Conservation (phyloP, 78 protist genomes). For the Dictyostelium brefeldianum region DNA sequence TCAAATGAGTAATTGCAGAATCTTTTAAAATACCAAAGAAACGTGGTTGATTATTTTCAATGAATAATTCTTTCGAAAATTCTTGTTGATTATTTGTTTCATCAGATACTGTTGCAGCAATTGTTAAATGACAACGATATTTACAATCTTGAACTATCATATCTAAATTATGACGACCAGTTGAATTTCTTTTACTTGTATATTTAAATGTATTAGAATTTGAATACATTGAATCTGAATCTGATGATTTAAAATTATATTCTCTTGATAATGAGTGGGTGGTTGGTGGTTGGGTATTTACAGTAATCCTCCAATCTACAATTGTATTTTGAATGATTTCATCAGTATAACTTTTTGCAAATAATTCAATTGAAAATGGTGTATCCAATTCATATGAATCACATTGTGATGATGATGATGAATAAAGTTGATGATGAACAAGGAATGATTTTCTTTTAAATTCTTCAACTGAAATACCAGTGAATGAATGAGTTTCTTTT, state of each 20-base stretch:
- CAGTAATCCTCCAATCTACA: slow-evolving; percentile 18
- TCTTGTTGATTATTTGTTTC: slow-evolving; percentile 16
- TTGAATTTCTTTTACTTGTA: neutral
- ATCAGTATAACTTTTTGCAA: slow-evolving; percentile 18
- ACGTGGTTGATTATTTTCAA: neutral
- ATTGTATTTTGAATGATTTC: slow-evolving; percentile 51
- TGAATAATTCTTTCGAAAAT: neutral
- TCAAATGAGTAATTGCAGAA: neutral
- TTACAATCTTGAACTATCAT: neutral
- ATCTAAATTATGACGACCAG: slow-evolving; percentile 41
- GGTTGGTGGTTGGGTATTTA: neutral
- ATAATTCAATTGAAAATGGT: slow-evolving; percentile 19
- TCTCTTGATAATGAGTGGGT: neutral
- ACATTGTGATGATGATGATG: neutral
- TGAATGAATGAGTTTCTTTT: neutral
- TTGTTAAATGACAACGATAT: neutral
- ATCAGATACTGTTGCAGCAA: slow-evolving; percentile 1
- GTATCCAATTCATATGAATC: neutral
- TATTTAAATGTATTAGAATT: neutral
- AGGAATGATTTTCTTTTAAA: slow-evolving; percentile 38
- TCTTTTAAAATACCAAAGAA: slow-evolving; percentile 23
- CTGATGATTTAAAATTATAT: neutral
- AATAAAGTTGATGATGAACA: neutral
- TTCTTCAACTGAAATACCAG: slow-evolving; percentile 18
- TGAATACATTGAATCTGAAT: neutral